A percentile compares a stretch with the other conserved stretches of the same genome.
These are phyloP conservation scores for Botryotinia calthae DNA, from an alignment of 2,329 filamentous ascomycete genomes.

Conservation along the genomic window DNA sequence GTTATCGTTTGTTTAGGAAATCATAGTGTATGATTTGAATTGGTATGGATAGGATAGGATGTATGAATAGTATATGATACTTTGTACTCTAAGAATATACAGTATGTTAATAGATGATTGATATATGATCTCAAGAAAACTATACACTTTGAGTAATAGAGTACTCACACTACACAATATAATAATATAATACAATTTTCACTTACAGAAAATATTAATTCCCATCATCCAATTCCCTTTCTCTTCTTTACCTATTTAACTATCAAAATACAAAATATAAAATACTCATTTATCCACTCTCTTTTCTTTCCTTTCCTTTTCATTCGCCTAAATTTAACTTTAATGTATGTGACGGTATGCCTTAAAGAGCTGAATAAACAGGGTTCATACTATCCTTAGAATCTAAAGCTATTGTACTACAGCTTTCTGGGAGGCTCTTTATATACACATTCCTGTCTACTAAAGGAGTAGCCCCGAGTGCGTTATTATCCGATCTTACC, in stretches of 20 bases:
- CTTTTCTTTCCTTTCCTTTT: neutral
- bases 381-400: too few relatives aligned
- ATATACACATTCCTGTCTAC: too few relatives aligned
- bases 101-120: neutral
- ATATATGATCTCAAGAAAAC: neutral
- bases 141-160: neutral
- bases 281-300: neutral
- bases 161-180: neutral
- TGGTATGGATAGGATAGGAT: neutral
- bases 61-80: neutral
- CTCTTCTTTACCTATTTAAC: neutral
- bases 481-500: too few relatives aligned
- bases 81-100: neutral
- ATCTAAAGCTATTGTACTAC: too few relatives aligned
- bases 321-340: neutral
- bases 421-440: too few relatives aligned
- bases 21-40: neutral
- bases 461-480: too few relatives aligned
- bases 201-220: fast-evolving
- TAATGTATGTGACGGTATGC: too few relatives aligned
- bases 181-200: neutral
- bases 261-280: neutral
- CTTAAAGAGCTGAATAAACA: too few relatives aligned
- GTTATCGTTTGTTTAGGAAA: neutral
- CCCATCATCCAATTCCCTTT: fast-evolving